These are phyloP conservation scores for Botrytis pseudocinerea DNA, from an alignment of 2,329 filamentous ascomycete species.

Conservation along the genomic window DNA sequence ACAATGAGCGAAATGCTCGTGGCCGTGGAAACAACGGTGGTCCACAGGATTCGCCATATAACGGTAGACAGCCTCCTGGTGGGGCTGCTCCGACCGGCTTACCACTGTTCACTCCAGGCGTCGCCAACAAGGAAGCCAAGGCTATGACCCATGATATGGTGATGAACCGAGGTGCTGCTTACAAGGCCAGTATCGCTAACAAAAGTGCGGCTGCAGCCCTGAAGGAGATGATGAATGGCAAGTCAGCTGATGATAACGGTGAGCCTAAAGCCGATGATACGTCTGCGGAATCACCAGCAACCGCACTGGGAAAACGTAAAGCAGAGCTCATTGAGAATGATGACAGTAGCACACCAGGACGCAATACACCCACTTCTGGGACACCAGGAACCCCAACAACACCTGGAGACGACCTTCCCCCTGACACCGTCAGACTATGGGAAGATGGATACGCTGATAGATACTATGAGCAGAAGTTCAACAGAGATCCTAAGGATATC, in stretches of 20 bases:
- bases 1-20: slow-evolving; percentile 52
- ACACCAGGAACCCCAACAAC: slow-evolving; percentile 46
- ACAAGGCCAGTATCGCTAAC: slow-evolving; percentile 78
- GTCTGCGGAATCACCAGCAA: slow-evolving; percentile 45
- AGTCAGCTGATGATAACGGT: slow-evolving; percentile 30
- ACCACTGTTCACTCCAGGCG: slow-evolving; percentile 59
- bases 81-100: slow-evolving; percentile 46
- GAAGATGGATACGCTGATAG: slow-evolving; percentile 92
- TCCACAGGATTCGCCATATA: slow-evolving; percentile 36
- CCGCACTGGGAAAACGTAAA: slow-evolving; percentile 73
- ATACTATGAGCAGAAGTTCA: slow-evolving; percentile 97
- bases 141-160: slow-evolving; percentile 84
- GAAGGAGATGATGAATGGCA: slow-evolving; percentile 67
- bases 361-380: slow-evolving; percentile 55
- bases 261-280: slow-evolving; percentile 24
- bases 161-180: slow-evolving; percentile 67
- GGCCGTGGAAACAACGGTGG: slow-evolving; percentile 41
- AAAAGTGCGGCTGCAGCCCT: slow-evolving; percentile 90
- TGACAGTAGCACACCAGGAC: slow-evolving; percentile 57
- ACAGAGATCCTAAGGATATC: slow-evolving; percentile 75
- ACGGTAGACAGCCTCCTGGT: slow-evolving; percentile 33
- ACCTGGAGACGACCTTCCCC: slow-evolving; percentile 60
- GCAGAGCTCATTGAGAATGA: slow-evolving; percentile 66
- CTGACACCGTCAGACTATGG: slow-evolving; percentile 88
- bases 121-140: slow-evolving; percentile 56